These are phyloP conservation scores for Teunomyces panamensis DNA, from an alignment of 805 yeast genomes.

Conservation along the genomic window DNA sequence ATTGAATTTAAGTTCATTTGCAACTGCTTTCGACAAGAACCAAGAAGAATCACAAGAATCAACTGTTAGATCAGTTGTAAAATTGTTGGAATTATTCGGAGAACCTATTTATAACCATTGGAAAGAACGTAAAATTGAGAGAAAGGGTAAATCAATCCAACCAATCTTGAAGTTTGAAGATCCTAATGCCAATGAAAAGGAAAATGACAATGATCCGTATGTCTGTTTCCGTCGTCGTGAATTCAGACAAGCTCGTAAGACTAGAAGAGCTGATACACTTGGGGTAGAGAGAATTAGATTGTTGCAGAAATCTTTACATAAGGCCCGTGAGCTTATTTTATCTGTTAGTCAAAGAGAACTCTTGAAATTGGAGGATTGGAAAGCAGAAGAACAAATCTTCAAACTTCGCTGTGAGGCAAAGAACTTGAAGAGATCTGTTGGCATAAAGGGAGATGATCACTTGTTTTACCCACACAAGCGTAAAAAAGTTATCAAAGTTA, in stretches of 20 bases:
- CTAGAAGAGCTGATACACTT: slow-evolving; percentile 89
- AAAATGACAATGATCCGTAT: slow-evolving; percentile 86
- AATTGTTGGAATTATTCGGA: slow-evolving; percentile 60
- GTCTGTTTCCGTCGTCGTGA: slow-evolving; percentile 95
- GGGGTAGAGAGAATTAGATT: slow-evolving; percentile 79
- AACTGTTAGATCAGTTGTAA: slow-evolving; percentile 43
- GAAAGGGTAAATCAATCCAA: slow-evolving; percentile 66
- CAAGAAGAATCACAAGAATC: slow-evolving; percentile 18
- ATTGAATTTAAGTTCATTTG: slow-evolving; percentile 51
- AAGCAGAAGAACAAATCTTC: slow-evolving; percentile 65
- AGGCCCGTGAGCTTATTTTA: slow-evolving; percentile 67
- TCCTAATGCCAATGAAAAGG: slow-evolving; percentile 70
- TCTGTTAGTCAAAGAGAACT: slow-evolving; percentile 74
- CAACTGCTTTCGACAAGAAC: slow-evolving; percentile 55
- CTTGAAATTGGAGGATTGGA: slow-evolving; percentile 56
- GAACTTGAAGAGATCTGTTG: slow-evolving; percentile 67
- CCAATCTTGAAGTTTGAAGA: slow-evolving; percentile 84
- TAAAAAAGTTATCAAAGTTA: slow-evolving; percentile 44
- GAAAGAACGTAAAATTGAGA: slow-evolving; percentile 66
- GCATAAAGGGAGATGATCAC: slow-evolving; percentile 81
- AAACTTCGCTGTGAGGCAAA: slow-evolving; percentile 71
- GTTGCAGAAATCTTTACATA: slow-evolving; percentile 71
- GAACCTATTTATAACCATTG: slow-evolving; percentile 73
- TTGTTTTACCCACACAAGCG: slow-evolving; percentile 75
- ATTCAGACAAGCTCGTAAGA: slow-evolving; percentile 91